Evolutionary conservation across 2,329 filamentous ascomycete species (phyloP).

Genomic region (Clarireedia paspali): DNA sequence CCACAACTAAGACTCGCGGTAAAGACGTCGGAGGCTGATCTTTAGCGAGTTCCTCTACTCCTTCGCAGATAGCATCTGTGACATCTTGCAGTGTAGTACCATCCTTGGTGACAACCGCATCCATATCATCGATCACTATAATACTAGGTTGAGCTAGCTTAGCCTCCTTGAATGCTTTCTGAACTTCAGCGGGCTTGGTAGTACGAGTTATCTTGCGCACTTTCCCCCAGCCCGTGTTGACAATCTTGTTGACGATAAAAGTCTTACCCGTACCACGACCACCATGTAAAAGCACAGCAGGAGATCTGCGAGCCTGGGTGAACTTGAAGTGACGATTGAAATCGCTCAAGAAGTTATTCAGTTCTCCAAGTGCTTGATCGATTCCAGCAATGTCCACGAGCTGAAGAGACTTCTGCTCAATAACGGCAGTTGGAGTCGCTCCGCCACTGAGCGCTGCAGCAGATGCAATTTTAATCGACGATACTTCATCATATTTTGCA

Average conservation of each 20-base stretch:
- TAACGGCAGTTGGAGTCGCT: slow-evolving; percentile 2
- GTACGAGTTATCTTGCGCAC: slow-evolving; percentile 53
- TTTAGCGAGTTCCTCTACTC: slow-evolving; percentile 47
- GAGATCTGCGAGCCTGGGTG: slow-evolving; percentile 23
- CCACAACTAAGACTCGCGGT: slow-evolving; percentile 63
- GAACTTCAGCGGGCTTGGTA: slow-evolving; percentile 51
- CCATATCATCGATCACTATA: slow-evolving; percentile 71
- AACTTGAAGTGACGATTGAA: slow-evolving; percentile 38
- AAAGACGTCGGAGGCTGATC: slow-evolving; percentile 21
- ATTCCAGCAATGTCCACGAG: slow-evolving; percentile 61
- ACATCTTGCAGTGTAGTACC: slow-evolving; percentile 42
- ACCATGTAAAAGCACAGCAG: slow-evolving; percentile 56
- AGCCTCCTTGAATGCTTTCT: slow-evolving; percentile 64
- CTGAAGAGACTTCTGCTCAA: slow-evolving; percentile 28
- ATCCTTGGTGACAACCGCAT: slow-evolving; percentile 58
- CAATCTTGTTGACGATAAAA: slow-evolving; percentile 61
- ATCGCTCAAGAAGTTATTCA: slow-evolving; percentile 58
- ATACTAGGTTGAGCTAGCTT: slow-evolving; percentile 63
- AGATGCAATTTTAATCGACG: slow-evolving; percentile 22
- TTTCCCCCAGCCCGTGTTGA: slow-evolving; percentile 60
- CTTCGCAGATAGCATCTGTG: slow-evolving; percentile 43
- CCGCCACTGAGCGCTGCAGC: slow-evolving; percentile 4
- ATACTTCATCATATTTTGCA: slow-evolving; percentile 21
- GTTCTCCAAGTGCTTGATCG: slow-evolving; percentile 49
- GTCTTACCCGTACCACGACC: slow-evolving; percentile 81